These are phyloP conservation scores for Hygrocybe punicea DNA, from an alignment of 768 basidiomycete species.

Conservation along the genomic window DNA sequence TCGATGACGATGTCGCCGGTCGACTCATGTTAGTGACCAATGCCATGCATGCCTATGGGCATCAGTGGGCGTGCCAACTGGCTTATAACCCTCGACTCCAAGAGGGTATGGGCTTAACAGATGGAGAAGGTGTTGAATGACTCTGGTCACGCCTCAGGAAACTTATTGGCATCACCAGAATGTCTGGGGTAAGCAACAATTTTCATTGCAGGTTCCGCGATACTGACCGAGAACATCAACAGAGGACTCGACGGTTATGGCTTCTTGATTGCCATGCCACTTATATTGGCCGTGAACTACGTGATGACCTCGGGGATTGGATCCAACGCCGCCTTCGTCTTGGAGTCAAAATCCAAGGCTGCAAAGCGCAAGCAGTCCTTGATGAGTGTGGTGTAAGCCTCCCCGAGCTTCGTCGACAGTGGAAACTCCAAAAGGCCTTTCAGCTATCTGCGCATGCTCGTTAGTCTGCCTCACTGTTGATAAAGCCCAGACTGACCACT, in stretches of 20 bases:
- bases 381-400: conserved; percentile 14
- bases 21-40: conserved; percentile 25
- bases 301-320: conserved; percentile 34
- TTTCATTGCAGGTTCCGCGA: not conserved
- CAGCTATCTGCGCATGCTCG: conserved; percentile 29
- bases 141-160: conserved; percentile 29
- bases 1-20: conserved; percentile 12
- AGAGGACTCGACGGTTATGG: conserved; percentile 30
- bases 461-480: conserved; percentile 25
- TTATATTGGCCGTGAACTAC: conserved; percentile 24
- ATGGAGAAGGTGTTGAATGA: conserved; percentile 37
- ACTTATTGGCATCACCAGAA: conserved; percentile 16
- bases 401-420: conserved; percentile 26
- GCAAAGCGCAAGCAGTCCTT: conserved; percentile 14
- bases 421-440: conserved; percentile 29
- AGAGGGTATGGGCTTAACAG: conserved; percentile 29
- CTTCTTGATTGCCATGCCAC: conserved; percentile 32
- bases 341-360: conserved; percentile 15
- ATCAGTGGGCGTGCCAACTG: conserved; percentile 36
- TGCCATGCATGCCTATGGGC: conserved; percentile 37
- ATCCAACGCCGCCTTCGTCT: conserved; percentile 21
- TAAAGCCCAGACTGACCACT: not conserved
- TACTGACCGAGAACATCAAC: not conserved
- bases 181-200: conserved; percentile 15
- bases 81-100: conserved; percentile 32